Conservation (phyloP, 2,329 filamentous ascomycete species). For the Metarhizium anisopliae region DNA sequence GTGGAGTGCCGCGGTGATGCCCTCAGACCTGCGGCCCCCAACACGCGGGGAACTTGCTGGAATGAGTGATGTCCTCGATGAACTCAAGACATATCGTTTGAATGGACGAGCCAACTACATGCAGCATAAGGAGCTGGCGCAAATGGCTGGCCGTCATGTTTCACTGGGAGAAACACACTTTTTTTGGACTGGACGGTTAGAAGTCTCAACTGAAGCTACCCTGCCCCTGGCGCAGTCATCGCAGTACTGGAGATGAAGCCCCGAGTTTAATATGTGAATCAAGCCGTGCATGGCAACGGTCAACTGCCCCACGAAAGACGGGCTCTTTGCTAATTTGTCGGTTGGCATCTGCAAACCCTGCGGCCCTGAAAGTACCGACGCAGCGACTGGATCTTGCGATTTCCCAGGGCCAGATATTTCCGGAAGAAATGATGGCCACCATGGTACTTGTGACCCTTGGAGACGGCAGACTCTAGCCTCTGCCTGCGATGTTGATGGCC, state of each 20-base stretch:
- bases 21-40: constrained; percentile 20
- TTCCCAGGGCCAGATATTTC: too few species aligned
- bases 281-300: too few species aligned
- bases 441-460: too few species aligned
- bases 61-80: constrained; percentile 36
- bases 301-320: too few species aligned
- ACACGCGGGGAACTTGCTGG: constrained; percentile 18
- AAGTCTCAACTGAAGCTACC: constrained; percentile 18
- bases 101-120: constrained; percentile 21
- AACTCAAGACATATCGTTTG: constrained; percentile 30
- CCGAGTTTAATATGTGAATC: too few species aligned
- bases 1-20: constrained; percentile 41
- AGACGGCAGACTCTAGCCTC: too few species aligned
- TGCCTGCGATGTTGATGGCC: too few species aligned
- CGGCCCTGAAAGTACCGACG: too few species aligned
- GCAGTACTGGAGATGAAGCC: neutral
- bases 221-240: neutral
- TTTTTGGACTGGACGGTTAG: constrained; percentile 31
- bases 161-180: constrained; percentile 18
- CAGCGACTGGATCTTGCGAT: too few species aligned
- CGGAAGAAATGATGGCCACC: too few species aligned
- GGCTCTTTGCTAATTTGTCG: too few species aligned
- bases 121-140: constrained; percentile 10
- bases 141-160: constrained; percentile 3
- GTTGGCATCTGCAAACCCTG: too few species aligned